A percentile compares a stretch with the other conserved stretches of the same genome.
phyloP scores from a whole-genome alignment of 129 eudicot genomes.

The Centrapalus pauciflorus region DNA sequence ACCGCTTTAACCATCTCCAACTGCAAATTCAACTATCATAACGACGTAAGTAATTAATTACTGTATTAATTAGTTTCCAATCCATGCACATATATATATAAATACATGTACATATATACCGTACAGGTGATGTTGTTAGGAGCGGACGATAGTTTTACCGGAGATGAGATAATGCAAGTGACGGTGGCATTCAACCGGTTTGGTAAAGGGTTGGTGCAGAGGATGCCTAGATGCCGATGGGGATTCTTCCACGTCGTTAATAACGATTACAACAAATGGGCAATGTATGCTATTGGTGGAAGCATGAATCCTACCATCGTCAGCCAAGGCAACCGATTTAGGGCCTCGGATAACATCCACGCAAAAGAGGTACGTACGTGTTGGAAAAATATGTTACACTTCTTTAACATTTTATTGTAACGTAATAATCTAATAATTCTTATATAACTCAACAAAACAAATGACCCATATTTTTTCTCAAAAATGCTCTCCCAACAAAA shows the following conservation, averaged over 20 bases:
- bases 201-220: constrained; percentile 66
- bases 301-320: constrained; percentile 72
- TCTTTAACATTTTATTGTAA: no score
- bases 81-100: neutral
- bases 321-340: constrained; percentile 91
- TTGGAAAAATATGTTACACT: no score
- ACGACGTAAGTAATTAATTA: constrained; percentile 29
- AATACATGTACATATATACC: neutral
- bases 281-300: constrained; percentile 86
- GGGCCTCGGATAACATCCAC: constrained; percentile 40
- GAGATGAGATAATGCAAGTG: constrained; percentile 69
- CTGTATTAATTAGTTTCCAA: neutral
- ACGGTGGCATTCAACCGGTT: constrained; percentile 76
- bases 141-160: constrained; percentile 34
- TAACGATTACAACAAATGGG: constrained; percentile 84
- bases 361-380: constrained; percentile 55
- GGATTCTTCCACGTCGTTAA: constrained; percentile 83
- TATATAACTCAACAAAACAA: no score
- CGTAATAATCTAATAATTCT: no score
- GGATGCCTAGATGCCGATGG: constrained; percentile 78
- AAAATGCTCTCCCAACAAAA: no score
- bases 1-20: constrained; percentile 73
- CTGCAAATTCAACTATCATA: constrained; percentile 66
- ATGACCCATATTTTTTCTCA: no score
- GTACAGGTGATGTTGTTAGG: constrained; percentile 73